Evolutionary conservation across 306 rosid genomes (phyloP).

Genomic region (Luffa acutangula): DNA sequence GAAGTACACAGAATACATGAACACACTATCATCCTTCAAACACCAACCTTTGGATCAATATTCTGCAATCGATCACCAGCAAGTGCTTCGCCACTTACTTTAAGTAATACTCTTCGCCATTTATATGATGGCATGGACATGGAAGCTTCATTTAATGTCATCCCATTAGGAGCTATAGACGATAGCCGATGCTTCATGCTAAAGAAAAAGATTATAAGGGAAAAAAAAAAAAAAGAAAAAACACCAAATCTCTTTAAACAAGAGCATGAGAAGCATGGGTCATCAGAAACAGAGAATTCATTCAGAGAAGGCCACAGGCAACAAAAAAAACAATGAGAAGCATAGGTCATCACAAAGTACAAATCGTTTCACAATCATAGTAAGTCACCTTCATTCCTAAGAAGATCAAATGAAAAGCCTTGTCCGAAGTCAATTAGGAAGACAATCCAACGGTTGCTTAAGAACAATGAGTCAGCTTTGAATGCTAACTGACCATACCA

Average conservation of each 20-base stretch:
- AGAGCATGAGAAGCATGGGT: not conserved
- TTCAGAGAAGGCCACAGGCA: not conserved
- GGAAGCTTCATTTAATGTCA: conserved; percentile 45
- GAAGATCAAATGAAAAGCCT: not conserved
- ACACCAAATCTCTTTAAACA: not conserved
- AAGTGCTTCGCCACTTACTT: conserved; percentile 98
- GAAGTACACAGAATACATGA: not conserved
- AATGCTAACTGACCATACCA: not conserved
- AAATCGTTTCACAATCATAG: not conserved
- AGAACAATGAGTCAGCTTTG: not conserved
- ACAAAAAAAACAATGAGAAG: not conserved
- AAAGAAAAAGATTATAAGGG: not conserved
- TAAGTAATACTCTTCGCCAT: conserved; percentile 93
- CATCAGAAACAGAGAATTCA: not conserved
- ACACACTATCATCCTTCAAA: not conserved
- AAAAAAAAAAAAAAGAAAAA: not conserved
- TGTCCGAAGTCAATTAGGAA: not conserved
- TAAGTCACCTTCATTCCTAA: not conserved
- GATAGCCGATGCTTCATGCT: conserved; percentile 42
- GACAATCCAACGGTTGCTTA: not conserved
- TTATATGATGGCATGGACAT: conserved; percentile 35
- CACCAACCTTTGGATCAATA: conserved; percentile 84
- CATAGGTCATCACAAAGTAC: not conserved
- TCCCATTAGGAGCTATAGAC: conserved; percentile 36
- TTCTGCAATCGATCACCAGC: conserved; percentile 75